phyloP scores from a whole-genome alignment of 805 yeast genomes.

The Spathaspora girioi region DNA sequence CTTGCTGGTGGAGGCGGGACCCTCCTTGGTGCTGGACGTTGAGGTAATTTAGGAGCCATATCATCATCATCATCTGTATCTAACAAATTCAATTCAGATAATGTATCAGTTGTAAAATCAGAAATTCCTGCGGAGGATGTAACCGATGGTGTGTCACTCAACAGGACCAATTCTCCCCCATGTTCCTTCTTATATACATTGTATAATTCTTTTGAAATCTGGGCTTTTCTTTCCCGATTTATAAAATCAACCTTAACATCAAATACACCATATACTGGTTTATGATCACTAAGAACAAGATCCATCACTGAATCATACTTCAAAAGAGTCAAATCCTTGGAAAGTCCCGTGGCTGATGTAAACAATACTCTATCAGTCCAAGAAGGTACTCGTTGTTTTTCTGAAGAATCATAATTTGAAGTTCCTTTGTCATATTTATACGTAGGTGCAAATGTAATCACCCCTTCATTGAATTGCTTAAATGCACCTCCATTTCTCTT shows the following conservation, averaged over 20 bases:
- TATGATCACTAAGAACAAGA: slow-evolving; percentile 77
- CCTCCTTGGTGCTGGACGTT: slow-evolving; percentile 8
- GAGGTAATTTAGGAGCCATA: slow-evolving; percentile 9
- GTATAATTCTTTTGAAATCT: slow-evolving; percentile 26
- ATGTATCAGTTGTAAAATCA: slow-evolving; percentile 23
- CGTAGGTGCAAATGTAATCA: slow-evolving; percentile 81
- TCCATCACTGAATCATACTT: slow-evolving; percentile 64
- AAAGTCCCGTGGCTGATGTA: slow-evolving; percentile 37
- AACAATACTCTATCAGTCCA: slow-evolving; percentile 93
- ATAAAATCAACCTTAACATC: slow-evolving; percentile 62
- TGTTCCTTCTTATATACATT: slow-evolving; percentile 26
- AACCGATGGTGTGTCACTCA: slow-evolving; percentile 2
- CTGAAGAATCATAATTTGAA: slow-evolving; percentile 77
- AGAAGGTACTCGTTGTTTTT: slow-evolving; percentile 90
- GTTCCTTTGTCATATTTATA: slow-evolving; percentile 92
- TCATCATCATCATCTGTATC: slow-evolving; percentile 20
- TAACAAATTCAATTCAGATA: slow-evolving; percentile 34
- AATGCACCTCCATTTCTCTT: slow-evolving; percentile 70
- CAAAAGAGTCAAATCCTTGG: slow-evolving; percentile 46
- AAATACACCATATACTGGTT: slow-evolving; percentile 86
- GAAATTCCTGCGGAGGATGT: background rate
- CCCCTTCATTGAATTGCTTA: slow-evolving; percentile 78
- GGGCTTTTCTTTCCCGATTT: slow-evolving; percentile 38
- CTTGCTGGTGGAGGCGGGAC: slow-evolving; percentile 21
- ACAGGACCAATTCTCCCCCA: slow-evolving; percentile 10